Evolutionary conservation across 1,139 yeast genomes (phyloP), one percentile per base, ranked within the genome.

Genomic region (Pichia sp.): DNA sequence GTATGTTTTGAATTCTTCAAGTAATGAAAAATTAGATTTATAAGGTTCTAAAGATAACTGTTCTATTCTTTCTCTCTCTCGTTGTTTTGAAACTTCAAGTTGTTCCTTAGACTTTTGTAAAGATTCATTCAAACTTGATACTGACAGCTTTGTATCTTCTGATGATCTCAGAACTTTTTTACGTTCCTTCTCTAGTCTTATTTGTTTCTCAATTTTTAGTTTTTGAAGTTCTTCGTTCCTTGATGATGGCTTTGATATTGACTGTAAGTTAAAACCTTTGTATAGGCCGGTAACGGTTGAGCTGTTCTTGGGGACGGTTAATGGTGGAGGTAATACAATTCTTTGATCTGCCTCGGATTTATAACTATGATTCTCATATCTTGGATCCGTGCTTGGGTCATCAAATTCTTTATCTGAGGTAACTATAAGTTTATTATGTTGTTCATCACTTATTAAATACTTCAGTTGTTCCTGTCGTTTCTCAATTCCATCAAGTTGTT

Each of bases 371-470:
- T 10, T 1, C n/a, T 51, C 53, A 43, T 51, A 53, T 22, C 56
- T 19, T 9, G 54, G 56, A 45, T 53, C 56, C 59, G 93, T 89
- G 66, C 88, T 89, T 62, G 89, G 97, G 69, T 93, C 98, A 69
- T 93, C 99, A 68, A 93, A 95, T 1, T 53, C 56, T 27, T 44
- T 45, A 36, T 53, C 56, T 19, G 56, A 53, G 3, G 50, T 49
- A 16, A 53, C 49, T 11, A 53, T 41, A 22, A 29, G 16, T 19
- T 49, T 53, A 16, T 36, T 30, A 1, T 42, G 42, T 11, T 28
- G 3, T 27, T 51, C 53, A 39, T 51, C 53, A 6, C 11, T 10
- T 13, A 51, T 28, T 5, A 45, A 25, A 18, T 16, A 25, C 11
- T 51, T 45, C 18, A 53, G 16, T 7, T 16, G 27, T 25, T 46